phyloP scores from a whole-genome alignment of 2,329 filamentous ascomycete species.

The Nemania sp. region DNA sequence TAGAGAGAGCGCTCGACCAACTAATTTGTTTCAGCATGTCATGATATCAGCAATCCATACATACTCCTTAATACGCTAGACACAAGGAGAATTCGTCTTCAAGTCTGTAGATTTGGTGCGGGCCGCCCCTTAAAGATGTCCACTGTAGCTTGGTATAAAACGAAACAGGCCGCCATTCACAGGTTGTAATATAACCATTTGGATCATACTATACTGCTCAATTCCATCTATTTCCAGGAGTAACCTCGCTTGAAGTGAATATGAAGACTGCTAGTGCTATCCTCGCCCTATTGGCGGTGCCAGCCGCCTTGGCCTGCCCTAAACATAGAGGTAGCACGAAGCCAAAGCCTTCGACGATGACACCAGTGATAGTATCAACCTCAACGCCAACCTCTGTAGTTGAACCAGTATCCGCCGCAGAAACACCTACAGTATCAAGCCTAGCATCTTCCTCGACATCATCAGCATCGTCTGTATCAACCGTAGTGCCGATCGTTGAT shows the following conservation, averaged over 20 bases:
- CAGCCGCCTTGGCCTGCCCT: slow-evolving; percentile 29
- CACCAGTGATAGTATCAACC: slow-evolving; percentile 3
- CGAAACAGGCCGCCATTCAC: slow-evolving; percentile 14
- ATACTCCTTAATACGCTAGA: slow-evolving; percentile 25
- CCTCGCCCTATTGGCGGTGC: slow-evolving; percentile 31
- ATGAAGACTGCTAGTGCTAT: slow-evolving; percentile 31
- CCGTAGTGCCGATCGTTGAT: slow-evolving; percentile 7
- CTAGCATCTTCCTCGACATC: slow-evolving; percentile 1
- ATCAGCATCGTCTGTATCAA: not conserved
- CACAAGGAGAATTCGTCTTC: not conserved
- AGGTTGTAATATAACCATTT: slow-evolving; percentile 7
- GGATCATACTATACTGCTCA: slow-evolving; percentile 9
- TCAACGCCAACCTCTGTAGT: not conserved
- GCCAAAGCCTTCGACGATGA: slow-evolving; percentile 8
- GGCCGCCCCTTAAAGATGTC: slow-evolving; percentile 15
- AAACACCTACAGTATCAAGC: not conserved
- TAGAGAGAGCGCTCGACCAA: not conserved
- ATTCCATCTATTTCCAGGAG: not conserved
- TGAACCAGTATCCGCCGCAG: not conserved
- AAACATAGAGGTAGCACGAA: slow-evolving; percentile 1
- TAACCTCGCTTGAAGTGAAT: slow-evolving; percentile 1
- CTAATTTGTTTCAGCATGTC: not conserved
- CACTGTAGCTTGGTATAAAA: slow-evolving; percentile 30
- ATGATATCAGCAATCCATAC: slow-evolving; percentile 13
- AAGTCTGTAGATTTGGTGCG: slow-evolving; percentile 1